Percentiles rank a stretch among this genome's conserved stretches.
Evolutionary conservation across 495 filamentous ascomycete genomes (phyloP).

Genomic region (Xylaria flabelliformis): DNA sequence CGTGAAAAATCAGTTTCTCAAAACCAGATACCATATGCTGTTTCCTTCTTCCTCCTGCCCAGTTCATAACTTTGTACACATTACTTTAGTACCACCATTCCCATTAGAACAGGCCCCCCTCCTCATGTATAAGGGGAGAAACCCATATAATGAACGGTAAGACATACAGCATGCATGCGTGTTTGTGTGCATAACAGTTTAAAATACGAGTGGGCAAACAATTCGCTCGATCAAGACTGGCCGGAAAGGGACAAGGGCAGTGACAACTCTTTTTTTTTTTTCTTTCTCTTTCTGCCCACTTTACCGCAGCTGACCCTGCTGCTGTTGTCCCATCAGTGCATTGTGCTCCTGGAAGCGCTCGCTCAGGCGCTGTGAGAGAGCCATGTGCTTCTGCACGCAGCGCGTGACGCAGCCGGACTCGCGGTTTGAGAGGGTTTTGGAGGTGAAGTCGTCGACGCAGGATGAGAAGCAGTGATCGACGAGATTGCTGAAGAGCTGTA

Average conservation of each 20-base stretch:
- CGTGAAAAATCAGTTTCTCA: background rate
- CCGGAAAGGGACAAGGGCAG: background rate
- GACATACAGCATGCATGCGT: background rate
- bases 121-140: background rate
- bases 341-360: constrained; percentile 96
- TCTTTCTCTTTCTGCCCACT: background rate
- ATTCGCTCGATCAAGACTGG: background rate
- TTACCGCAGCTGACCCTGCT: constrained; percentile 47
- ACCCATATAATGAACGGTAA: background rate
- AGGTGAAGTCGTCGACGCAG: constrained; percentile 98
- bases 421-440: constrained; percentile 83
- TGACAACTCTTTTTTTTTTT: background rate
- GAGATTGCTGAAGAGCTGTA: constrained; percentile 93
- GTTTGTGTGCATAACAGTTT: background rate
- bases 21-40: background rate
- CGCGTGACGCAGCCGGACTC: constrained; percentile 91
- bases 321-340: constrained; percentile 77
- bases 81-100: background rate
- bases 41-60: background rate
- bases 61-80: background rate
- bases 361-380: constrained; percentile 81
- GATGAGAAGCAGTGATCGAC: constrained; percentile 95
- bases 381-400: constrained; percentile 95
- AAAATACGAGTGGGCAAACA: background rate
- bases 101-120: background rate